Evolutionary conservation across 1,284 basidiomycete species (phyloP), one percentile per base, ranked within the genome.

Genomic region (Sanghuangporus baumii): DNA sequence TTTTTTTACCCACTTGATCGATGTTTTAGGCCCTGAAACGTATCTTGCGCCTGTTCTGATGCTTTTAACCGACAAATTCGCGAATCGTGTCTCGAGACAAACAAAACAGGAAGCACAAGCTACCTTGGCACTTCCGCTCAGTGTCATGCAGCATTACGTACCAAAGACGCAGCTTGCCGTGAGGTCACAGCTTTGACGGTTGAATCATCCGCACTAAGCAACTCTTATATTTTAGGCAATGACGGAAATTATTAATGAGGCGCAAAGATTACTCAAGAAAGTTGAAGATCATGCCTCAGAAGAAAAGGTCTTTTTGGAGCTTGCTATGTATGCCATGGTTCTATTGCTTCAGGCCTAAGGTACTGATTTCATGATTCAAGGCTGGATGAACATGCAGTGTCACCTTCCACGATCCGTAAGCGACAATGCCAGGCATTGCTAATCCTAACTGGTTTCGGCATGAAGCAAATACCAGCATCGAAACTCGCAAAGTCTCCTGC

Each of bases 1-100:
- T 62, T 96, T 99, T 77, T 98, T 97, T 76, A 81, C 87, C 2
- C 93, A 96, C 71, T 82, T 99, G n/a, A 84, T 93, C 40, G 88
- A 94, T 64, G 89, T 91, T 2, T 81, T 99, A 11, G 94, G 93
- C 8, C 77, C 89, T 1, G 77, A 81, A 9, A 87, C 94, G 56
- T 99, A 96, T 78, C 78, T 97, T 46, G 82, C 92, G 0, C 91
- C 94, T 0, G 75, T 97, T 7, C 86, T 83, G 66, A 91, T 98
- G 86, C 83, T 98, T 1, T 79, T 98, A 11, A 81, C 95, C 1
- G 93, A 96, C 69, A 91, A 90, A 66, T 79, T 82, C 2, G 82
- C 87, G 5, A 89, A 86, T 69, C 87, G 88, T 57, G 81, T 88
- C 41, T 80, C 83, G 55, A 82, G 87, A 58, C 90, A 93, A 72